Evolutionary conservation across 164 flowering plant species (phyloP).

Genomic region (Amborella trichopoda): DNA sequence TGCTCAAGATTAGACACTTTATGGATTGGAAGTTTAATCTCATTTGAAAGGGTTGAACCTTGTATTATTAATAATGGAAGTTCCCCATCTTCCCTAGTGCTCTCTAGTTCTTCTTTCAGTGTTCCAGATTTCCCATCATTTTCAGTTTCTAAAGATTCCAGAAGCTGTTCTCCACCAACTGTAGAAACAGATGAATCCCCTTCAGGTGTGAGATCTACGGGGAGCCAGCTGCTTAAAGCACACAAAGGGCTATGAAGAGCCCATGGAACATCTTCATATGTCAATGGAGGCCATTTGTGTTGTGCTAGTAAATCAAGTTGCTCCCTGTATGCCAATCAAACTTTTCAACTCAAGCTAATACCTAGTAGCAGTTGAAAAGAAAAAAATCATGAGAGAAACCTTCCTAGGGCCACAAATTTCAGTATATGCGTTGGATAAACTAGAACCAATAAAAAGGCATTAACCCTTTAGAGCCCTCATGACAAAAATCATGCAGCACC

Average conservation of each 20-base stretch:
- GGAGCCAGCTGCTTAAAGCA: conserved; percentile 50
- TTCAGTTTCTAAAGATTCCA: conserved; percentile 25
- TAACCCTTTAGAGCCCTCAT: too few relatives aligned
- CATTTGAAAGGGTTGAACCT: conserved; percentile 19
- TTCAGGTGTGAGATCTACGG: conserved; percentile 17
- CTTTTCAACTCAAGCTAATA: conserved; percentile 18
- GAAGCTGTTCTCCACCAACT: conserved; percentile 28
- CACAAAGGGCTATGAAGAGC: conserved; percentile 50
- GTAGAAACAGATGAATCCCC: conserved; percentile 24
- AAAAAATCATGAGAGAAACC: conserved; percentile 2
- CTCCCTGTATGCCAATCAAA: conserved; percentile 71
- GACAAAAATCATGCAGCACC: too few relatives aligned
- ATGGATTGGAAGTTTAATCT: conserved; percentile 15
- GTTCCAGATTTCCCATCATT: conserved; percentile 24
- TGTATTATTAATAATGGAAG: conserved; percentile 51
- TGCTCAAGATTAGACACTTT: conserved; percentile 37
- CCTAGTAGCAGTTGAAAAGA: conserved; percentile 7
- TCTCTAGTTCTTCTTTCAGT: conserved; percentile 49
- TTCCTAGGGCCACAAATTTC: neutral
- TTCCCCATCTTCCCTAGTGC: conserved; percentile 84
- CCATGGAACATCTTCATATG: conserved; percentile 71
- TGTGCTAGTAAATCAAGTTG: conserved; percentile 67
- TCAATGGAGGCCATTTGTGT: conserved; percentile 70
- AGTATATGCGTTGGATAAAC: too few relatives aligned
- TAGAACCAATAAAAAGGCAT: too few relatives aligned